Percentiles rank a stretch among this genome's conserved stretches.
Conservation (phyloP, 257 asterid species). For the Solanum lycopersicoides region DNA sequence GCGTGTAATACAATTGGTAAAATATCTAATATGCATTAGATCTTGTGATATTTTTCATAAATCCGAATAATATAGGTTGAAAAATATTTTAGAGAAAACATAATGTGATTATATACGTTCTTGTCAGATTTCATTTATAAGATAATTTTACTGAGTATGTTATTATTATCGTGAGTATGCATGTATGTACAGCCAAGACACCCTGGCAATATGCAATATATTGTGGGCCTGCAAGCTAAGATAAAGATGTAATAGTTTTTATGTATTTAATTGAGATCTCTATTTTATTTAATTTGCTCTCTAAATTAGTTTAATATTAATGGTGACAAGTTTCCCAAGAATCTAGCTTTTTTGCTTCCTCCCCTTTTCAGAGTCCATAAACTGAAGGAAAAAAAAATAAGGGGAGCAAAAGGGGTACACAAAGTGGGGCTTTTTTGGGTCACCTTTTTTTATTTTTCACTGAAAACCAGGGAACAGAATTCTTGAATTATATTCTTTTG, state of each 20-base stretch:
- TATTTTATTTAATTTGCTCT: constrained; percentile 6
- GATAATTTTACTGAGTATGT: neutral
- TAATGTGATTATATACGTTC: fast-evolving
- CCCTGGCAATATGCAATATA: constrained; percentile 29
- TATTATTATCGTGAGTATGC: neutral
- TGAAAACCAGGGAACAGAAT: constrained; percentile 34
- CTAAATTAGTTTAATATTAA: constrained; percentile 2
- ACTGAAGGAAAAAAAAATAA: constrained; percentile 12
- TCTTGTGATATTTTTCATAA: neutral
- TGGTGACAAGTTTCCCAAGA: constrained; percentile 33
- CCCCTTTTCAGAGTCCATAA: constrained; percentile 14
- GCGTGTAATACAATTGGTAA: neutral
- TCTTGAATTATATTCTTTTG: constrained; percentile 6
- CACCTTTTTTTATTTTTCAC: constrained; percentile 13
- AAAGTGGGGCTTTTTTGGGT: constrained; percentile 36
- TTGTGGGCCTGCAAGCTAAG: constrained; percentile 12
- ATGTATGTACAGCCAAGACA: constrained; percentile 28
- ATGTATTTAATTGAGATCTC: neutral
- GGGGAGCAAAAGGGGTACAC: constrained; percentile 6
- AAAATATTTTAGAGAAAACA: neutral
- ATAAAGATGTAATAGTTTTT: neutral
- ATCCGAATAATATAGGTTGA: neutral
- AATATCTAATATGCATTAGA: too few relatives aligned
- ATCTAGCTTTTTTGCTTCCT: constrained; percentile 26
- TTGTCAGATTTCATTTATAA: neutral